phyloP scores from a whole-genome alignment of 2,329 filamentous ascomycete species.

The Triangularia setosa region DNA sequence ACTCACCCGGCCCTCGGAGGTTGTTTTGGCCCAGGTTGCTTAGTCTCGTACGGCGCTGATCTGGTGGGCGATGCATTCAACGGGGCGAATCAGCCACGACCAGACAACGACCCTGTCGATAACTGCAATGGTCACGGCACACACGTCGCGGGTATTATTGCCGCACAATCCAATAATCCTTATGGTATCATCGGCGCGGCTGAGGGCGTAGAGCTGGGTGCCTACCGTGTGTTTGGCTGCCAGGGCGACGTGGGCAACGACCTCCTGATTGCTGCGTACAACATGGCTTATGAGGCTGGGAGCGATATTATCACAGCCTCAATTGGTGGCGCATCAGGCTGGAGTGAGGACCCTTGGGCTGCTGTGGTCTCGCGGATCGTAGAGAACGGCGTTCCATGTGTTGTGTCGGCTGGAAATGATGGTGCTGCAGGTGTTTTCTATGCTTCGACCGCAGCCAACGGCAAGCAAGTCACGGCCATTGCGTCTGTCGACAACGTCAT shows the following conservation, averaged over 20 bases:
- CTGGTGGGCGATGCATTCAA: conserved; percentile 54
- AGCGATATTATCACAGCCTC: conserved; percentile 55
- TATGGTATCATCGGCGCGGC: conserved; percentile 56
- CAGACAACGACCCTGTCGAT: conserved; percentile 51
- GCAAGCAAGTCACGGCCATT: conserved; percentile 44
- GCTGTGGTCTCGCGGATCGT: conserved; percentile 50
- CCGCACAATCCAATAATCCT: conserved; percentile 51
- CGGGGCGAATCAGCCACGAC: conserved; percentile 36
- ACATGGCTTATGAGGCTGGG: conserved; percentile 57
- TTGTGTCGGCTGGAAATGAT: conserved; percentile 50
- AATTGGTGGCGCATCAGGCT: conserved; percentile 49
- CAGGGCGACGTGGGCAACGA: conserved; percentile 48
- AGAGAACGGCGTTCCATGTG: conserved; percentile 49
- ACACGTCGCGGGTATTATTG: conserved; percentile 60
- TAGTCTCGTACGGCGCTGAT: conserved; percentile 55
- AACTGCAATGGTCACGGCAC: conserved; percentile 57
- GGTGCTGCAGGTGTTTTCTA: conserved; percentile 47
- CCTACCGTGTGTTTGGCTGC: conserved; percentile 57
- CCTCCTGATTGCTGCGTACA: conserved; percentile 56
- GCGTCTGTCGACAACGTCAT: conserved; percentile 48
- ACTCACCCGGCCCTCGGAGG: conserved; percentile 60
- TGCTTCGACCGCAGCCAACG: conserved; percentile 45
- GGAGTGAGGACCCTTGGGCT: conserved; percentile 49
- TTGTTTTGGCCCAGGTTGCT: conserved; percentile 57
- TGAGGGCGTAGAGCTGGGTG: conserved; percentile 51